Conservation (phyloP, 805 yeast genomes). For the Yarrowia osloensis region DNA sequence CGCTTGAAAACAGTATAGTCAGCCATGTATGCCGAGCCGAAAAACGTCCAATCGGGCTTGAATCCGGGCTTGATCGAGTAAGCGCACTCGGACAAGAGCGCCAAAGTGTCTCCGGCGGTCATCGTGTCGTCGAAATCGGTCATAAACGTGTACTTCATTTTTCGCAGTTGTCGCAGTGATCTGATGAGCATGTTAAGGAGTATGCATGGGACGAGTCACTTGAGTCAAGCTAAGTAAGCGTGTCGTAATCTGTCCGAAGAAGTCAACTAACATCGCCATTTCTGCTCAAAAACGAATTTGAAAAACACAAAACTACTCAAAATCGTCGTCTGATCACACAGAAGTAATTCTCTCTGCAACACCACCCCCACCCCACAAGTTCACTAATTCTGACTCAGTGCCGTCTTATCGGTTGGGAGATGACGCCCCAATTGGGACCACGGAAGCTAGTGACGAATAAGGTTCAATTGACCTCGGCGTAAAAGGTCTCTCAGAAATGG, state of each 20-base stretch:
- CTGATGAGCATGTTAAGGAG: background rate
- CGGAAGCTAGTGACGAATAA: background rate
- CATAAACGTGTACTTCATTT: slow-evolving; percentile 41
- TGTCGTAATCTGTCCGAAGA: background rate
- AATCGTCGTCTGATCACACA: too few species aligned
- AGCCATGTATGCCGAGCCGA: slow-evolving; percentile 48
- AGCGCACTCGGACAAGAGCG: slow-evolving; percentile 53
- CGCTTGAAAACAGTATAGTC: slow-evolving; percentile 44
- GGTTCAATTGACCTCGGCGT: background rate
- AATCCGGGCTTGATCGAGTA: slow-evolving; percentile 46
- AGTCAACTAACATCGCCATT: too few species aligned
- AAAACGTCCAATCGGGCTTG: slow-evolving; percentile 48
- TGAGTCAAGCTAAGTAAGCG: background rate
- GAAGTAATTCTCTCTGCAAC: too few species aligned
- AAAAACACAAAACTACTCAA: too few species aligned
- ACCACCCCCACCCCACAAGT: too few species aligned
- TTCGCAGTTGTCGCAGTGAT: background rate
- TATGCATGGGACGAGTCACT: background rate
- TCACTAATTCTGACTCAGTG: slow-evolving; percentile 14
- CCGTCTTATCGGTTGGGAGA: slow-evolving; percentile 16
- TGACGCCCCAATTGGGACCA: background rate
- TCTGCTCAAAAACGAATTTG: background rate
- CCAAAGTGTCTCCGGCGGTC: slow-evolving; percentile 57
- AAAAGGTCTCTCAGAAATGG: background rate
- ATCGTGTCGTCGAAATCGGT: slow-evolving; percentile 72